Evolutionary conservation across 2,329 filamentous ascomycete species (phyloP), one percentile per base, ranked within the genome.

Genomic region (Cladosporium sp.): DNA sequence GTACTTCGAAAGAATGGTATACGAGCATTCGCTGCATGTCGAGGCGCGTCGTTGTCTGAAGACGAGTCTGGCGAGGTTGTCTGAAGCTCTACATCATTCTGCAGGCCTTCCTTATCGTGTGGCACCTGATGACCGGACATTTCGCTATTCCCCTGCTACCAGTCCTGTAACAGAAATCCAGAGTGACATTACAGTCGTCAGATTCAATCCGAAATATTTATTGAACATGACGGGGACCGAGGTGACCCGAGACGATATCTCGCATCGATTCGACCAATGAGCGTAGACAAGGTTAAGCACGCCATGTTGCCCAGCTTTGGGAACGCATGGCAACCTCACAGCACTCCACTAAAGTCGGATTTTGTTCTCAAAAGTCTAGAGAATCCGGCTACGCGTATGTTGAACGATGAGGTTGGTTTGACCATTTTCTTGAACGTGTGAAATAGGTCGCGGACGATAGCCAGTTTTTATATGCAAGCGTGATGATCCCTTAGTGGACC

Each of bases 1-100:
- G 38, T 61, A 7, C 51, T 59, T 7, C 63, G 60, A 30, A 61
- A 61, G 50, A 63, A 64, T 39, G 54, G 42, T 56, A 56, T 49
- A 11, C n/a, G 30, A 19, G 30, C 6, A 19, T 39, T 49, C 7
- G 28, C 6, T 20, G 19, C 11, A 38, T 17, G 3, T 2, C 34
- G 52, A 11, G 40, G 20, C 15, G 20, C 34, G 34, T 28, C 42
- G 38, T 30, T 28, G 3, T 49, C 42, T 39, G 39, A 43, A 2
- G 37, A 43, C 20, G 38, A 43, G 3, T 55, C 28, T 36, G 54
- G 54, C 20, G 54, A 49, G 19, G 54, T 15, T 3, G 19, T 47
- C 19, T 49, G 54, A 7, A 56, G 42, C 15, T 56, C 54, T 14
- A 56, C 34, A 36, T 49, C 52, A 9, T 25, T n/a, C 15, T 30